Percentiles rank a stretch among this genome's conserved stretches.
These are phyloP conservation scores for Thelephora ganbajun DNA, from an alignment of 768 basidiomycete species.

Conservation along the genomic window DNA sequence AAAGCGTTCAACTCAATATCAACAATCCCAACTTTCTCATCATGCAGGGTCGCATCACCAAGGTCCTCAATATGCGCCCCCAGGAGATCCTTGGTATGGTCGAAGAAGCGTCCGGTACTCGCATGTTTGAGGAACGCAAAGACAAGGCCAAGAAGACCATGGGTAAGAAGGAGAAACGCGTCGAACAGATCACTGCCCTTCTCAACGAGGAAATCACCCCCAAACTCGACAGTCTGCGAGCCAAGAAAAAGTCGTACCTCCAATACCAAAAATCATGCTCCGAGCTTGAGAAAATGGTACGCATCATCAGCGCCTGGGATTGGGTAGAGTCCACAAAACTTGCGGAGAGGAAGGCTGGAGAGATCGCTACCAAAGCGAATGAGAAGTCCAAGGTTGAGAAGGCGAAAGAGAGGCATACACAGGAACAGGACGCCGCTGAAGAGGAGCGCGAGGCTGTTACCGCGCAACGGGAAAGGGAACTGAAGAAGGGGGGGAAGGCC, in stretches of 20 bases:
- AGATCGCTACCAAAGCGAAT: conserved; percentile 34
- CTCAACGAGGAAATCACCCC: conserved; percentile 87
- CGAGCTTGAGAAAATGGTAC: conserved; percentile 77
- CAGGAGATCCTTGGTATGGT: conserved; percentile 97
- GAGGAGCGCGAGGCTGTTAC: conserved; percentile 51
- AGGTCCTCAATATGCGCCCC: conserved; percentile 96
- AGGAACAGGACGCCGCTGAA: conserved; percentile 53
- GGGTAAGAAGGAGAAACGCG: conserved; percentile 92
- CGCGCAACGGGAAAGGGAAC: conserved; percentile 71
- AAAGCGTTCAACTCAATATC: conserved; percentile 95
- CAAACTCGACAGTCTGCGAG: conserved; percentile 81
- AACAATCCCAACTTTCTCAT: conserved; percentile 99
- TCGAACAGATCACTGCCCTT: conserved; percentile 73
- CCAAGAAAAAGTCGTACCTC: conserved; percentile 79
- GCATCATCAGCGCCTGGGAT: conserved; percentile 77
- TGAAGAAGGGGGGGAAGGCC: conserved; percentile 86
- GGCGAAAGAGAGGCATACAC: conserved; percentile 32
- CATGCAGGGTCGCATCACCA: conserved; percentile 99
- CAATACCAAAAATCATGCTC: conserved; percentile 80
- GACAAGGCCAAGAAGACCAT: conserved; percentile 95
- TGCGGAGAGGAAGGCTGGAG: conserved; percentile 38
- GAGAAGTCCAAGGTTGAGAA: conserved; percentile 34
- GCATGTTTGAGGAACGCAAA: conserved; percentile 98
- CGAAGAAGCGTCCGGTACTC: conserved; percentile 95
- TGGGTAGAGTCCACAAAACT: conserved; percentile 55